These are phyloP conservation scores for Tricholoma sp. DNA, from an alignment of 768 basidiomycete species.

Conservation along the genomic window DNA sequence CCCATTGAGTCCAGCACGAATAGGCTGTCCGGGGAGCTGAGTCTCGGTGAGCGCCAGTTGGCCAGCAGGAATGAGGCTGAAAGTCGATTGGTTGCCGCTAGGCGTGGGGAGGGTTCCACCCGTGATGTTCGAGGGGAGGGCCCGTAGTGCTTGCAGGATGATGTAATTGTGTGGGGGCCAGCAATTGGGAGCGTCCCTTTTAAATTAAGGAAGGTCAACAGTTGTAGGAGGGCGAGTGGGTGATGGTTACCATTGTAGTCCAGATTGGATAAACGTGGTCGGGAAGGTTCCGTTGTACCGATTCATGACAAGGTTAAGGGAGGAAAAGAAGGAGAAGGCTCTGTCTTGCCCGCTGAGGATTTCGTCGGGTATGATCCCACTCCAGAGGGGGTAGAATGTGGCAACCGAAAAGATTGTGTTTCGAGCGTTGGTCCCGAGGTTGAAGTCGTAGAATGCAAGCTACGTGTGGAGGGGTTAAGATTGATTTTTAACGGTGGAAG, in stretches of 20 bases:
- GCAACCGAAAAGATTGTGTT: slow-evolving; percentile 68
- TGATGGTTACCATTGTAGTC: slow-evolving; percentile 70
- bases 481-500: neutral
- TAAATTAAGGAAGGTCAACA: neutral
- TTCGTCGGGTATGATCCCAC: slow-evolving; percentile 74
- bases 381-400: slow-evolving; percentile 84
- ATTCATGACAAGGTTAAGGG: slow-evolving; percentile 73
- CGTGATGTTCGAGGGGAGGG: slow-evolving; percentile 70
- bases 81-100: slow-evolving; percentile 48
- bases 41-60: slow-evolving; percentile 76
- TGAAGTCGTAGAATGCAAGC: slow-evolving; percentile 92
- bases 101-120: slow-evolving; percentile 48
- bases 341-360: slow-evolving; percentile 49
- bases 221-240: neutral
- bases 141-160: slow-evolving; percentile 66
- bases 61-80: slow-evolving; percentile 65
- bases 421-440: slow-evolving; percentile 60
- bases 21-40: slow-evolving; percentile 64
- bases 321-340: slow-evolving; percentile 68
- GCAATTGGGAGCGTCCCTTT: slow-evolving; percentile 79
- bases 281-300: slow-evolving; percentile 88
- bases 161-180: slow-evolving; percentile 91
- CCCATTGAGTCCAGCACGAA: slow-evolving; percentile 40
- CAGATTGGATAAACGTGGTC: slow-evolving; percentile 69
- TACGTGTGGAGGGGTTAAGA: slow-evolving; percentile 9